Evolutionary conservation across 73 alveolate genomes (phyloP).

Genomic region (Paramecium bursaria): DNA sequence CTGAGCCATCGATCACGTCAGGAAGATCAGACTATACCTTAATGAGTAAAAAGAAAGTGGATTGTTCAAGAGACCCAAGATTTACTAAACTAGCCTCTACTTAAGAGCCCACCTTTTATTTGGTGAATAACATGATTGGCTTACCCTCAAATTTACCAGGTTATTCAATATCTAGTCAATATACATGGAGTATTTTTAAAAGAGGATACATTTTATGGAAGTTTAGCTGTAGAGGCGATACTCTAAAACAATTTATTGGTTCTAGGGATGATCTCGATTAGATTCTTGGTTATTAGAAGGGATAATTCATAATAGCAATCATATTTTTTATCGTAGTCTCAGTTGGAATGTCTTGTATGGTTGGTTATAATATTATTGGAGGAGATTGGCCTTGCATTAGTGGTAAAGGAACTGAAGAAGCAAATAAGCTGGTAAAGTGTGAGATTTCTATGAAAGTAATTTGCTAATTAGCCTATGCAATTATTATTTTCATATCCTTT

Average conservation of each 20-base stretch:
- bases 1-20: background rate
- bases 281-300: background rate
- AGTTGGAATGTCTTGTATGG: background rate
- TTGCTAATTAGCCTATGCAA: background rate
- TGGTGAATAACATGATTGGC: background rate
- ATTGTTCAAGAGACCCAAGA: slow-evolving; percentile 13
- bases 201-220: background rate
- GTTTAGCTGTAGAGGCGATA: background rate
- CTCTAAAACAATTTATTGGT: background rate
- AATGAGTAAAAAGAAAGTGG: background rate
- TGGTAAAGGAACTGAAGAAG: slow-evolving; percentile 25
- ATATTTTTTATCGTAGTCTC: background rate
- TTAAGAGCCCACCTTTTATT: background rate
- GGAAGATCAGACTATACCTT: slow-evolving; percentile 6
- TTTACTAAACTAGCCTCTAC: background rate
- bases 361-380: background rate
- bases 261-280: background rate
- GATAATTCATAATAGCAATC: background rate
- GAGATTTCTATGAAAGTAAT: background rate
- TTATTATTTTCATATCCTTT: background rate
- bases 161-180: background rate
- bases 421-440: background rate
- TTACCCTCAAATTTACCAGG: background rate
- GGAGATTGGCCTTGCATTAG: background rate
- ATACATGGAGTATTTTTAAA: slow-evolving; percentile 1